These are phyloP conservation scores for Wickerhamiella nectarea DNA, from an alignment of 805 yeast species.

Conservation along the genomic window DNA sequence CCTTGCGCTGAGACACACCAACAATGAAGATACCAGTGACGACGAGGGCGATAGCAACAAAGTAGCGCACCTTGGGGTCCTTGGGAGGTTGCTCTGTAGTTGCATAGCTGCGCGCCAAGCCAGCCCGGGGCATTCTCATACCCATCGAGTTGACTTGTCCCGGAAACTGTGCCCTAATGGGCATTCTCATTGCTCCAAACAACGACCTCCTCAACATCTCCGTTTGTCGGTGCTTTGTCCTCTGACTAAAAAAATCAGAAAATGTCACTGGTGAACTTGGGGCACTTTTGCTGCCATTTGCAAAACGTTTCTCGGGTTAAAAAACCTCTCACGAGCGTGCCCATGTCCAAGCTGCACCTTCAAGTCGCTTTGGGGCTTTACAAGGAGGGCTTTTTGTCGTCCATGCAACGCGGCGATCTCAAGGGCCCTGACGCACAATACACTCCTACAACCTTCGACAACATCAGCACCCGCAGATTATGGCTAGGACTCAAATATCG, in stretches of 20 bases:
- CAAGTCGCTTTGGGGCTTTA: constrained; percentile 74
- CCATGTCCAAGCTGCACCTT: constrained; percentile 69
- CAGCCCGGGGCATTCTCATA: no score
- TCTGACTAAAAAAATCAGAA: neutral
- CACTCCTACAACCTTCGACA: constrained; percentile 67
- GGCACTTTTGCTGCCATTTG: constrained; percentile 73
- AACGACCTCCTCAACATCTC: neutral
- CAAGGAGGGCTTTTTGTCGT: constrained; percentile 77
- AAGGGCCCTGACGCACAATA: constrained; percentile 60
- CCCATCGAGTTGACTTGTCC: neutral
- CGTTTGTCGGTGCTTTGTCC: neutral
- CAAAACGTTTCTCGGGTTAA: constrained; percentile 75
- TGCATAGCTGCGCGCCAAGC: neutral
- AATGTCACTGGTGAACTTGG: constrained; percentile 80
- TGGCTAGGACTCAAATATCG: constrained; percentile 91
- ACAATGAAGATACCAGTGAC: constrained; percentile 25
- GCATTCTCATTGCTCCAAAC: neutral
- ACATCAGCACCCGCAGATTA: constrained; percentile 68
- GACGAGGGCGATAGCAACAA: constrained; percentile 23
- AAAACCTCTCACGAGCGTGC: constrained; percentile 62
- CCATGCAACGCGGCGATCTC: constrained; percentile 72
- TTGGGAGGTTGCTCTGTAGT: constrained; percentile 11
- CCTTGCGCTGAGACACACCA: constrained; percentile 20
- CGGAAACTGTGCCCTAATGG: neutral
- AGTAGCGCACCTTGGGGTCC: constrained; percentile 25